Evolutionary conservation across 169 alveolate species (phyloP).

Genomic region (Plasmodium vinckei): DNA sequence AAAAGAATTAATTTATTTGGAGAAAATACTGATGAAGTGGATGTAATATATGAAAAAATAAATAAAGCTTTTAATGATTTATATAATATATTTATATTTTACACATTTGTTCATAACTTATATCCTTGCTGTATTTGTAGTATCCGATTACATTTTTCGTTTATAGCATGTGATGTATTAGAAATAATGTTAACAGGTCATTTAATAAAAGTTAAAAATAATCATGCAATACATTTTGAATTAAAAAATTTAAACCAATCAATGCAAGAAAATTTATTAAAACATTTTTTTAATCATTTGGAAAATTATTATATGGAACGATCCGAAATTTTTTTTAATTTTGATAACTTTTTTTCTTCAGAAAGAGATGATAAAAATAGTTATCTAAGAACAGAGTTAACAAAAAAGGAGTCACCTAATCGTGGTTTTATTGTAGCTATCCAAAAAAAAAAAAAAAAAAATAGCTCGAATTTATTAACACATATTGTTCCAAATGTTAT

Average conservation of each 20-base stretch:
- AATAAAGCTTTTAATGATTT: constrained; percentile 59
- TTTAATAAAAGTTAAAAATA: constrained; percentile 71
- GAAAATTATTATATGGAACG: constrained; percentile 68
- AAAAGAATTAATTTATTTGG: constrained; percentile 58
- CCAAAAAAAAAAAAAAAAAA: neutral
- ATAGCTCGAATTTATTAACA: neutral
- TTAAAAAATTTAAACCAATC: constrained; percentile 34
- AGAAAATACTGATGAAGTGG: constrained; percentile 64
- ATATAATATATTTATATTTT: constrained; percentile 58
- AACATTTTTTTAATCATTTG: constrained; percentile 71
- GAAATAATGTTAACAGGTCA: constrained; percentile 74
- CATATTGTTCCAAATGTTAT: neutral
- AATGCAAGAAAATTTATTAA: constrained; percentile 47
- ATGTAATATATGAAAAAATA: constrained; percentile 54
- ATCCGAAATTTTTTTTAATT: constrained; percentile 26
- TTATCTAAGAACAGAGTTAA: neutral
- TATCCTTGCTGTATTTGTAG: constrained; percentile 63
- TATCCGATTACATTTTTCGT: constrained; percentile 27
- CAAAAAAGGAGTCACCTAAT: neutral
- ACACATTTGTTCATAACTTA: constrained; percentile 37
- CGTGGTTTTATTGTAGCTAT: constrained; percentile 12
- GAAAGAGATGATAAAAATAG: constrained; percentile 4
- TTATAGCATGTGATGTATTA: constrained; percentile 45
- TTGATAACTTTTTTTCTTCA: constrained; percentile 8
- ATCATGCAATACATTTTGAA: constrained; percentile 34